Conservation (phyloP, 208 protist species). For the Leptomonas seymouri region DNA sequence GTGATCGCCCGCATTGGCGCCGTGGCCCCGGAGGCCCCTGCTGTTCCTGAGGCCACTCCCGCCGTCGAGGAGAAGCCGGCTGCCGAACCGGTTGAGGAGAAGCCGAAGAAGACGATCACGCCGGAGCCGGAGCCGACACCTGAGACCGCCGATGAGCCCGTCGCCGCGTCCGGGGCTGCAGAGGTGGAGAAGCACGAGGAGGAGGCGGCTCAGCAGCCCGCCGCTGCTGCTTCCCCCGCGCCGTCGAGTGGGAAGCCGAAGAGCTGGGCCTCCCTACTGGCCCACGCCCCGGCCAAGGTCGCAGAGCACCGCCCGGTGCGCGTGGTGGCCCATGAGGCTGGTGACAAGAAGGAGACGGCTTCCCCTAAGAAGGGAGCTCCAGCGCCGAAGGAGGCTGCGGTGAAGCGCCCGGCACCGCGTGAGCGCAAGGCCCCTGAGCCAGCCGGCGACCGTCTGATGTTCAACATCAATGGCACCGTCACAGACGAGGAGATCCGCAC, state of each 20-base stretch:
- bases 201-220: constrained; percentile 13
- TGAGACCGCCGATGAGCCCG: constrained; percentile 25
- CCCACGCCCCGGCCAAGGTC: constrained; percentile 33
- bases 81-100: constrained; percentile 23
- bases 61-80: constrained; percentile 36
- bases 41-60: constrained; percentile 30
- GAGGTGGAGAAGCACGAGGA: constrained; percentile 11
- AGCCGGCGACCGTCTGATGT: constrained; percentile 84
- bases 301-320: constrained; percentile 48
- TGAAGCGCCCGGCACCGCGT: constrained; percentile 34
- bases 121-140: constrained; percentile 29
- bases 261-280: constrained; percentile 71
- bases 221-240: constrained; percentile 13
- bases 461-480: constrained; percentile 69
- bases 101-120: constrained; percentile 12
- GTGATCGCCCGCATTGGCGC: constrained; percentile 73
- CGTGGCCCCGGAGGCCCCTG: constrained; percentile 35
- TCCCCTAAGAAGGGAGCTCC: constrained; percentile 19
- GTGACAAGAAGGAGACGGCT: constrained; percentile 31
- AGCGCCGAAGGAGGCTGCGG: constrained; percentile 11
- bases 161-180: constrained; percentile 20
- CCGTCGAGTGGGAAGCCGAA: constrained; percentile 44
- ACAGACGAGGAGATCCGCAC: constrained; percentile 83
- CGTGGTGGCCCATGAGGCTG: constrained; percentile 40
- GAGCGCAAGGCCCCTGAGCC: constrained; percentile 46